These are phyloP conservation scores for Nicotiana sylvestris DNA, from an alignment of 257 asterid genomes.

Conservation along the genomic window DNA sequence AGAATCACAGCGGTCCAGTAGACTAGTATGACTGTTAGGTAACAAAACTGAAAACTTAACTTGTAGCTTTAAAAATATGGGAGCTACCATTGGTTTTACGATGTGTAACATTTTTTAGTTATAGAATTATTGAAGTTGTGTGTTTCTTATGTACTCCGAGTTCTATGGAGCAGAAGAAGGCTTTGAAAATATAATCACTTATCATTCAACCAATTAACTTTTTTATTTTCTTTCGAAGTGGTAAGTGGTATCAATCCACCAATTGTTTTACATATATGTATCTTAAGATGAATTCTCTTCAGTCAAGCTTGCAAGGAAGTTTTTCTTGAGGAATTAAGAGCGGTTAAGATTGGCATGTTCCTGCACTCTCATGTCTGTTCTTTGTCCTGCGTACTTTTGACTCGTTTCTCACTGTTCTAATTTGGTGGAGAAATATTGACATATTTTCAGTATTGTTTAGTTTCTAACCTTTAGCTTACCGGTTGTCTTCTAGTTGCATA, in stretches of 20 bases:
- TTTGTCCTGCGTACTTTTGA: neutral
- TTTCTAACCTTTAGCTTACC: neutral
- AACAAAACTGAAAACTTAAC: neutral
- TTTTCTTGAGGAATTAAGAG: no score
- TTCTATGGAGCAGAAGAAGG: neutral
- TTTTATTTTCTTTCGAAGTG: neutral
- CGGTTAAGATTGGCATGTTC: neutral
- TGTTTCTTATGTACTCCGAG: neutral
- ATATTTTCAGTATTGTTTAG: neutral
- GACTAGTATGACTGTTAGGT: neutral
- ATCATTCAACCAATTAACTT: neutral
- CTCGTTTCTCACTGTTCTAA: neutral
- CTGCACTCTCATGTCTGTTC: neutral
- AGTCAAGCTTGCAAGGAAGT: neutral
- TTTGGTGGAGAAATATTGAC: neutral
- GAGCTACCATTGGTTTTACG: neutral
- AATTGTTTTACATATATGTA: neutral
- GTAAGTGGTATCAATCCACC: neutral
- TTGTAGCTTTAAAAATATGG: neutral
- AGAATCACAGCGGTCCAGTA: neutral
- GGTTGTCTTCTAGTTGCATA: neutral
- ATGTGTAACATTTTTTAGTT: neutral
- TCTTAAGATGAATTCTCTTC: neutral
- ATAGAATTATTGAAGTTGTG: neutral
- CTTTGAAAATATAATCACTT: neutral